Evolutionary conservation across 202 grass and related monocot species (phyloP), one percentile per base, ranked within the genome.

Genomic region (Bolboschoenoplectus hybrid): DNA sequence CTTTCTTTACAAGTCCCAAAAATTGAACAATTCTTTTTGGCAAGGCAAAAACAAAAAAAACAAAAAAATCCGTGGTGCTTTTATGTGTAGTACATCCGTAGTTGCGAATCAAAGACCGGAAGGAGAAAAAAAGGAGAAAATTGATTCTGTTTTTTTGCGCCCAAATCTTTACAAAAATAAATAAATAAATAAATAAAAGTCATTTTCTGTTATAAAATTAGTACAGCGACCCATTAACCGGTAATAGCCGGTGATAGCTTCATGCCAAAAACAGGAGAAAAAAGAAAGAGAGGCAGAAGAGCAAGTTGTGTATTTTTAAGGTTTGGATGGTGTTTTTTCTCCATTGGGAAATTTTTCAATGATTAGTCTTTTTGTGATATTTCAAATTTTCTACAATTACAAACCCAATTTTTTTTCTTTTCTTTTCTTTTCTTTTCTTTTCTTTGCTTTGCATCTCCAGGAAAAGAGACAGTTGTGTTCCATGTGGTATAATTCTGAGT

Each of bases 301-400:
- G 39, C 46, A 74, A 74, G n/a, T 50, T 2, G 44, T 74, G 17
- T 39, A n/a, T n/a, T 60, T n/a, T 74, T 74, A 73, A 73, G 69
- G 69, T 73, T 73, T 49, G n/a, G 2, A 20, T 47, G 40, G 68
- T 46, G 73, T 17, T 76, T 9, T 17, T 76, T 9, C 73, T 56
- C 73, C 16, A 38, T 38, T 39, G 51, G 13, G 74, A 36, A 77
- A 77, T 77, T 77, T 77, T 77, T 77, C 51, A 32, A 77, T 77
- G 50, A 55, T 77, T 57, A n/a, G 74, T 55, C 49, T 56, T 75
- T 51, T 34, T 46, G 13, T 43, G 43, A 32, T 52, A 35, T 34
- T 51, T 74, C 19, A 46, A 74, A 74, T 45, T 19, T 50, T 74
- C 3, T 49, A 74, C 20, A 49, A 19, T 26, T 26, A 72, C 6